Evolutionary conservation across 1,284 basidiomycete genomes (phyloP).

Genomic region (Anthracocystis panici-leucophaei): DNA sequence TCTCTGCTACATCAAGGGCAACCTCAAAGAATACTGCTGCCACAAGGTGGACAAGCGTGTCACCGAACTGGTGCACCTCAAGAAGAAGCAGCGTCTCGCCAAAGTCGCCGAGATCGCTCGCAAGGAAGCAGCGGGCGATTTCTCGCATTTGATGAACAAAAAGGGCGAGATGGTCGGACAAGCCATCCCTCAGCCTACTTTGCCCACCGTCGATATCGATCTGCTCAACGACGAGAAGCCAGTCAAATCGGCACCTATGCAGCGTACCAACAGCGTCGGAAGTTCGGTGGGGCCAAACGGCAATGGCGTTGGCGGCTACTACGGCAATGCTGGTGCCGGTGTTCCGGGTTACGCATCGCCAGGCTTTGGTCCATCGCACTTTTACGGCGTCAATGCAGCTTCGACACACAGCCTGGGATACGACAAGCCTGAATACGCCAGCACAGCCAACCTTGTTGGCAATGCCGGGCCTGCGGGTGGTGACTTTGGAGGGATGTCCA

Average conservation of each 20-base stretch:
- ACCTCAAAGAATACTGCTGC: conserved; percentile 95
- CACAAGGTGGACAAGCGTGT: conserved; percentile 99
- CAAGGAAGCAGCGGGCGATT: conserved; percentile 90
- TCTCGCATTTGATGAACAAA: conserved; percentile 90
- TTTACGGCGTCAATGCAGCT: conserved; percentile 39
- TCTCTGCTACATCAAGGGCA: conserved; percentile 93
- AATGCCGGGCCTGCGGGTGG: conserved; percentile 55
- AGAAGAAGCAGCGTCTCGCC: conserved; percentile 85
- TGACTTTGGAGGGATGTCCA: conserved; percentile 29
- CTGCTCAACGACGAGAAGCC: conserved; percentile 78
- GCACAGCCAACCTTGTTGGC: conserved; percentile 50
- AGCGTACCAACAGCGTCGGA: conserved; percentile 41
- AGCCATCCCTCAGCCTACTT: conserved; percentile 92
- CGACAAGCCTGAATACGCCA: conserved; percentile 48
- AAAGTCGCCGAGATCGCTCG: conserved; percentile 85
- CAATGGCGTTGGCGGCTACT: conserved; percentile 32
- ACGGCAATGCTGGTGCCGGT: conserved; percentile 18
- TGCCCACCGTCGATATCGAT: conserved; percentile 89
- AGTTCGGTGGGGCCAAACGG: conserved; percentile 42
- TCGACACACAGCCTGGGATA: conserved; percentile 34
- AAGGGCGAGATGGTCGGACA: conserved; percentile 85
- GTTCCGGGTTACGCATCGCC: conserved; percentile 29
- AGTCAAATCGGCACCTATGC: conserved; percentile 13
- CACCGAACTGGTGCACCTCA: conserved; percentile 89
- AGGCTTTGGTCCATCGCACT: conserved; percentile 31